Evolutionary conservation across 192 early-diverging fungal genomes (phyloP).

Genomic region (Backusella australiensis): DNA sequence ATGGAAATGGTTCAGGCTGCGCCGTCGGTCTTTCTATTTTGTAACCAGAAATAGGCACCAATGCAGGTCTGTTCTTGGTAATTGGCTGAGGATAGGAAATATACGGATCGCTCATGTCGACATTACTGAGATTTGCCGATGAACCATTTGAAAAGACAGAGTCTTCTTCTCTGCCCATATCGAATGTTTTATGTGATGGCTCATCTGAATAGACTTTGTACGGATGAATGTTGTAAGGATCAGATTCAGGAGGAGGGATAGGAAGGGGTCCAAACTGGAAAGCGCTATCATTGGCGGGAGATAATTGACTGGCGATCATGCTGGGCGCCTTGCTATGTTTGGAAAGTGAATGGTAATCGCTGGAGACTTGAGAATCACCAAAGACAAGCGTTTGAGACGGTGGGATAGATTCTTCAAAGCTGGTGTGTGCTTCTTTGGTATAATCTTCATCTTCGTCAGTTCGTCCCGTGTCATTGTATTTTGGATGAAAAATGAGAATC

Average conservation of each 20-base stretch:
- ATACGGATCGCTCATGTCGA: neutral
- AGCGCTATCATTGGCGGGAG: slow-evolving; percentile 1
- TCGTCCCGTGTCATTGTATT: neutral
- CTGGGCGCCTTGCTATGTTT: neutral
- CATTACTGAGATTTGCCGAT: neutral
- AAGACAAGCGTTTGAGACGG: neutral
- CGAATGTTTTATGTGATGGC: neutral
- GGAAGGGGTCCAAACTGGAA: slow-evolving; percentile 5
- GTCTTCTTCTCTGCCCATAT: neutral
- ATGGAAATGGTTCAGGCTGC: neutral
- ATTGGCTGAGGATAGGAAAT: neutral
- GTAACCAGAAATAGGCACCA: neutral
- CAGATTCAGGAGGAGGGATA: neutral
- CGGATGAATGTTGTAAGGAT: neutral
- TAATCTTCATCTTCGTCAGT: neutral
- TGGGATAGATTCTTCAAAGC: neutral
- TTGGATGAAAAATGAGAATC: slow-evolving; percentile 2
- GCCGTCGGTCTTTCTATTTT: neutral
- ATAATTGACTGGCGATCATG: neutral
- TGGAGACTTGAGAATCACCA: neutral
- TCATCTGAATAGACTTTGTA: neutral
- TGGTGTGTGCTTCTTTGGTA: neutral
- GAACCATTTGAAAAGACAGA: neutral
- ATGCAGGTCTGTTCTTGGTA: neutral
- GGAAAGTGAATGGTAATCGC: neutral